Evolutionary conservation across 176 grass and related monocot species (phyloP).

Genomic region (Zoysia japonica): DNA sequence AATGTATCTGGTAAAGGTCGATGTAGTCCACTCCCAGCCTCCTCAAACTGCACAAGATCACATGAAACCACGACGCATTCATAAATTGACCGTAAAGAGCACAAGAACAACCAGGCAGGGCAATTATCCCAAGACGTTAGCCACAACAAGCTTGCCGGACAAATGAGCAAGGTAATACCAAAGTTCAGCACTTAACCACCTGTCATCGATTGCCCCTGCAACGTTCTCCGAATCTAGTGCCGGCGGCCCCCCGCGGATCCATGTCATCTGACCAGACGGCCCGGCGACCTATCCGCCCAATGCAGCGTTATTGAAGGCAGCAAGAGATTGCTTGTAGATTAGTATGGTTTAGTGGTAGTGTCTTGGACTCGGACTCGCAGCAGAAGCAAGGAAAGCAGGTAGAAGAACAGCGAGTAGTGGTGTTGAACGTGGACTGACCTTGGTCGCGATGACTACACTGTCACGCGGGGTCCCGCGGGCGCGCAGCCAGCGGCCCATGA

Average conservation of each 20-base stretch:
- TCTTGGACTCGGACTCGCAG: neutral
- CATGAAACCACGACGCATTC: conserved; percentile 10
- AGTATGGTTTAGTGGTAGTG: neutral
- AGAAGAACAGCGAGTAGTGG: neutral
- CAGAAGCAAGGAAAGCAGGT: neutral
- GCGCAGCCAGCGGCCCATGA: conserved; percentile 70
- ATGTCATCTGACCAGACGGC: conserved; percentile 88
- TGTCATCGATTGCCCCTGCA: conserved; percentile 61
- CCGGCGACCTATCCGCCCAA: conserved; percentile 57
- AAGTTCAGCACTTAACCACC: conserved; percentile 33
- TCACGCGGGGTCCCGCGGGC: conserved; percentile 49
- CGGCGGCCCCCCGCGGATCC: conserved; percentile 71
- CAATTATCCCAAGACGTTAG: neutral
- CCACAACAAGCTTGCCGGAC: neutral
- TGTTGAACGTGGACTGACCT: conserved; percentile 38
- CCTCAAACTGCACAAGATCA: conserved; percentile 50
- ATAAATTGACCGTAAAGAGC: neutral
- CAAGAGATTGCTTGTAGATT: neutral
- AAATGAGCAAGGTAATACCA: neutral
- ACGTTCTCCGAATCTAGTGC: conserved; percentile 72
- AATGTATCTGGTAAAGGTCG: conserved; percentile 97
- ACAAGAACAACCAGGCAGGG: no score
- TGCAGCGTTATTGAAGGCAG: conserved; percentile 3
- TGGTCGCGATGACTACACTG: conserved; percentile 69
- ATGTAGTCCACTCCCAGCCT: conserved; percentile 78